A percentile compares a stretch with the other conserved stretches of the same genome.
Conservation (phyloP, 2,329 filamentous ascomycete genomes). For the Pyrenochaeta sp. region DNA sequence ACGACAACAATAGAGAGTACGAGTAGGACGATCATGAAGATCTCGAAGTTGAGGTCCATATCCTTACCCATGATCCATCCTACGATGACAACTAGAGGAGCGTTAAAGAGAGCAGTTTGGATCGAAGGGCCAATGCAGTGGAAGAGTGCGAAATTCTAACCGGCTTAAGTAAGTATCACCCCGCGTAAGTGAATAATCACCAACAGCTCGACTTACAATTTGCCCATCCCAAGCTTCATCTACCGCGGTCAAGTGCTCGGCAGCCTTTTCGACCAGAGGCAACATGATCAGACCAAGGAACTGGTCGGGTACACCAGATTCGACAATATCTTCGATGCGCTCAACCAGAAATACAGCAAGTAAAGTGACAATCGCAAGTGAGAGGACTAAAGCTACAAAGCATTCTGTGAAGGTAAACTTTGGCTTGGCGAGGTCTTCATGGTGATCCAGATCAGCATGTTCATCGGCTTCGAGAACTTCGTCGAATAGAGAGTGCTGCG, state of each 20-base stretch:
- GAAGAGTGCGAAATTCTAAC: conserved; percentile 77
- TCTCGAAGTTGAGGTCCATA: conserved; percentile 85
- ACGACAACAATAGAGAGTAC: conserved; percentile 87
- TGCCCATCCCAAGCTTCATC: conserved; percentile 86
- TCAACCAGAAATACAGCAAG: conserved; percentile 78
- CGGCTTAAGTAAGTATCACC: not conserved
- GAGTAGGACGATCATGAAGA: conserved; percentile 84
- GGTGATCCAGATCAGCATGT: conserved; percentile 68
- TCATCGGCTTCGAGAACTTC: conserved; percentile 77
- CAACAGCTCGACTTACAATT: conserved; percentile 54
- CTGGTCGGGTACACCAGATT: conserved; percentile 57
- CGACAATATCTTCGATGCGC: conserved; percentile 72
- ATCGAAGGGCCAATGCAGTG: conserved; percentile 88
- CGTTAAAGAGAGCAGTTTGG: conserved; percentile 89
- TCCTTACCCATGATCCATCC: conserved; percentile 76
- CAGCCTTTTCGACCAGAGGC: conserved; percentile 84
- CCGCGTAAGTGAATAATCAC: no score
- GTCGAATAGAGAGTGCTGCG: conserved; percentile 80
- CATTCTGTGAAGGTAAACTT: conserved; percentile 81
- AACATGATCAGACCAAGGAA: conserved; percentile 79
- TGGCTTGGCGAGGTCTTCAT: conserved; percentile 66
- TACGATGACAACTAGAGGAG: conserved; percentile 81
- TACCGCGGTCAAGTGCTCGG: conserved; percentile 83
- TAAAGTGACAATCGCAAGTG: conserved; percentile 74
- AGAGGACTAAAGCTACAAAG: conserved; percentile 68